Conservation (phyloP, 2,329 filamentous ascomycete species). For the Xylariaceae sp. region DNA sequence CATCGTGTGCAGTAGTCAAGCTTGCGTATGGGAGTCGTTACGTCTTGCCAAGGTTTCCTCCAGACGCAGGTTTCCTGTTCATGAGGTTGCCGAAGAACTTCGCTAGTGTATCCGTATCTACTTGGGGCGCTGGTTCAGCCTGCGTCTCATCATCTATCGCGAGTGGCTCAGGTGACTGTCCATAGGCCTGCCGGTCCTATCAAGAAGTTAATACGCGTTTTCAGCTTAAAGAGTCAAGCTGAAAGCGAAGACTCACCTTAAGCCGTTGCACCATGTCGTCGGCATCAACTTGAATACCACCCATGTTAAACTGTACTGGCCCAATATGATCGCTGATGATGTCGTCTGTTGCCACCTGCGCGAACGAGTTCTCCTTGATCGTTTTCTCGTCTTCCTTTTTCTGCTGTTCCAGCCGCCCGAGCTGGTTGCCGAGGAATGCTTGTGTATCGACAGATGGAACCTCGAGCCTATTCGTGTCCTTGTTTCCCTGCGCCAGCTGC, state of each 20-base stretch:
- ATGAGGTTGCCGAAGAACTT: constrained; percentile 67
- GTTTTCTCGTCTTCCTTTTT: constrained; percentile 61
- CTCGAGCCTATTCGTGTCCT: constrained; percentile 59
- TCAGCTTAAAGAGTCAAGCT: not conserved
- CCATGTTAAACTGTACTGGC: constrained; percentile 97
- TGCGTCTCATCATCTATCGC: constrained; percentile 46
- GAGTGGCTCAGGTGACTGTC: constrained; percentile 52
- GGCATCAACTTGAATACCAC: constrained; percentile 93
- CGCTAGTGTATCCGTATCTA: constrained; percentile 64
- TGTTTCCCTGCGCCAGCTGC: constrained; percentile 58
- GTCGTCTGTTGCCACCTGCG: constrained; percentile 44
- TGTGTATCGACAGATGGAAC: constrained; percentile 77
- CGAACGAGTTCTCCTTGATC: constrained; percentile 43
- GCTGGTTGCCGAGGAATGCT: constrained; percentile 76
- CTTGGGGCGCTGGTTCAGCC: constrained; percentile 47
- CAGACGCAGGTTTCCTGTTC: constrained; percentile 55
- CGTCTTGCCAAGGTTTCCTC: constrained; percentile 32
- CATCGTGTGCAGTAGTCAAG: not conserved
- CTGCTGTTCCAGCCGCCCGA: constrained; percentile 73
- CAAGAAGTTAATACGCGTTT: constrained; percentile 34
- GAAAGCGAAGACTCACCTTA: constrained; percentile 65
- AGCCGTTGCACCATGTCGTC: constrained; percentile 90
- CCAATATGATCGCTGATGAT: constrained; percentile 82
- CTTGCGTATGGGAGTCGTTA: constrained; percentile 19
- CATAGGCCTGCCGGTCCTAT: constrained; percentile 64